Evolutionary conservation across 2,329 filamentous ascomycete species (phyloP).

Genomic region (Lizonia empirigonia): DNA sequence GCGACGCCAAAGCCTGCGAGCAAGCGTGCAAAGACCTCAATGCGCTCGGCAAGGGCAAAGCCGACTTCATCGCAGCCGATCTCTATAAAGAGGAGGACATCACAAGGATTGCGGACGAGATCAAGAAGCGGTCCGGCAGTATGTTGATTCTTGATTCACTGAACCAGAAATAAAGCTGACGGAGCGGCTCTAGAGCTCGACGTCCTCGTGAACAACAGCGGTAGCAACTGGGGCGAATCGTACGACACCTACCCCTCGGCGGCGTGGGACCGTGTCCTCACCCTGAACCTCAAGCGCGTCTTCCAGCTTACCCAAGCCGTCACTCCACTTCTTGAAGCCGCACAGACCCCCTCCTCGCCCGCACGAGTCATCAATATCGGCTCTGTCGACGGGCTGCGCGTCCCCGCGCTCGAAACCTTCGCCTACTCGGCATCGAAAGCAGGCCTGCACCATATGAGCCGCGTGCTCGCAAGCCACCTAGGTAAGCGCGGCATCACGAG

Average conservation of each 20-base stretch:
- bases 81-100: conserved; percentile 67
- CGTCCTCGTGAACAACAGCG: conserved; percentile 70
- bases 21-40: conserved; percentile 65
- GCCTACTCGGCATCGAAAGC: conserved; percentile 67
- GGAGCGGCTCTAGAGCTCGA: conserved; percentile 54
- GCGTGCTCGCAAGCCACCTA: conserved; percentile 67
- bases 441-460: conserved; percentile 67
- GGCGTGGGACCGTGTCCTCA: conserved; percentile 63
- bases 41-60: conserved; percentile 60
- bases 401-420: conserved; percentile 64
- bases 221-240: conserved; percentile 67
- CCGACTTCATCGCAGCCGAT: conserved; percentile 66
- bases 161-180: too few species aligned
- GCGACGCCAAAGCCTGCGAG: conserved; percentile 65
- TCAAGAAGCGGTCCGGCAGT: conserved; percentile 58
- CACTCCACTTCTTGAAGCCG: conserved; percentile 65
- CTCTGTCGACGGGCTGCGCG: conserved; percentile 65
- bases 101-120: conserved; percentile 61
- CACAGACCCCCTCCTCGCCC: conserved; percentile 53
- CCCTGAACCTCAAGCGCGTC: conserved; percentile 66
- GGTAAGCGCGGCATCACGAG: conserved; percentile 65
- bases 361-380: conserved; percentile 69
- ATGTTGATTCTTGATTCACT: too few species aligned
- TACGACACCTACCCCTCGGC: conserved; percentile 62
- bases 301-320: conserved; percentile 70